These are phyloP conservation scores for Fusarium sp. DNA, from an alignment of 2,329 filamentous ascomycete species.

Conservation along the genomic window DNA sequence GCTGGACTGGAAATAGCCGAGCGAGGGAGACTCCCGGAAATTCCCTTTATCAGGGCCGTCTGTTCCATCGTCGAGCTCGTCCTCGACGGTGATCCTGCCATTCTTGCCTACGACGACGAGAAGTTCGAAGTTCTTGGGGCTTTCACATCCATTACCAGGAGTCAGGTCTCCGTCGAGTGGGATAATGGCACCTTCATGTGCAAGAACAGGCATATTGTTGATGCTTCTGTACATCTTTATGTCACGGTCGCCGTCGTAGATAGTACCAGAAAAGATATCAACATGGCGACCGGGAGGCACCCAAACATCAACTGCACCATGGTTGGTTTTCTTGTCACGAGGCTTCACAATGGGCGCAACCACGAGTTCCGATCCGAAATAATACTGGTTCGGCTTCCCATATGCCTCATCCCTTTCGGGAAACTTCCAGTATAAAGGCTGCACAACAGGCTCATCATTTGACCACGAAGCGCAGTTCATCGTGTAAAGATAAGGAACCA, in stretches of 20 bases:
- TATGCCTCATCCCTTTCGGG: conserved; percentile 67
- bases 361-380: conserved; percentile 69
- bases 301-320: conserved; percentile 67
- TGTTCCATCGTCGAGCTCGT: conserved; percentile 54
- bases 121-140: conserved; percentile 63
- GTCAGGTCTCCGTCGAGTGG: conserved; percentile 63
- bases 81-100: conserved; percentile 62
- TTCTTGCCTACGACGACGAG: conserved; percentile 63
- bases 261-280: conserved; percentile 69
- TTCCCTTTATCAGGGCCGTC: background rate
- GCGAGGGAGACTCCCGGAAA: background rate
- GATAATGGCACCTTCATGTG: conserved; percentile 69
- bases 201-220: conserved; percentile 65
- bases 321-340: conserved; percentile 59
- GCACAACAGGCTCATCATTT: conserved; percentile 65
- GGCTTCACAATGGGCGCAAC: conserved; percentile 69
- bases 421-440: conserved; percentile 74
- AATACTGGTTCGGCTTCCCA: conserved; percentile 68
- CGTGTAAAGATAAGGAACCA: conserved; percentile 72
- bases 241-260: conserved; percentile 69
- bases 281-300: conserved; percentile 67
- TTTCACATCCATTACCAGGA: conserved; percentile 62
- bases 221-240: conserved; percentile 66
- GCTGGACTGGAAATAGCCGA: conserved; percentile 17
- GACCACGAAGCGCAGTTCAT: conserved; percentile 65